These are phyloP conservation scores for Ilex paraguariensis DNA, from an alignment of 305 asterid species.

Conservation along the genomic window DNA sequence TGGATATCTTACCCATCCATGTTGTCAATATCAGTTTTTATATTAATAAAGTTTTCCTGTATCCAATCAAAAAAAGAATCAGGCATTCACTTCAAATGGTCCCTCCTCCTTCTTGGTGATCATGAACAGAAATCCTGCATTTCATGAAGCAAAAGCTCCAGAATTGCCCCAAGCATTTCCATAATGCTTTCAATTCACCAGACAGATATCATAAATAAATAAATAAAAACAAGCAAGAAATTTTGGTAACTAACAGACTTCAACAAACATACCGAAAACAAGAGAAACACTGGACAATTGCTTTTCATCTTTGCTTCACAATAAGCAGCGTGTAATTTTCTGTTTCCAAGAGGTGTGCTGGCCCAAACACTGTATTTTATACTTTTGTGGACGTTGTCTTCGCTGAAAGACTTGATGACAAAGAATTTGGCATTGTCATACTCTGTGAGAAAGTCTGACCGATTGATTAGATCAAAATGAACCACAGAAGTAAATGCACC, in stretches of 20 bases:
- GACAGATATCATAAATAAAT: no score
- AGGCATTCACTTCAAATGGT: no score
- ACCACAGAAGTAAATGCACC: conserved; percentile 53
- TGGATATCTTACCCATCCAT: no score
- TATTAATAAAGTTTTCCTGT: no score
- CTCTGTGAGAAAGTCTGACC: conserved; percentile 65
- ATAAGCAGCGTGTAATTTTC: conserved; percentile 91
- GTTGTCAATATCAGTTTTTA: no score
- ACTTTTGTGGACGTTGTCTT: conserved; percentile 94
- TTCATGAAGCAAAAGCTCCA: no score
- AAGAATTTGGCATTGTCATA: conserved; percentile 75
- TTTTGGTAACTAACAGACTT: background rate
- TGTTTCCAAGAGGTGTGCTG: conserved; percentile 94
- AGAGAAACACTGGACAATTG: conserved; percentile 72
- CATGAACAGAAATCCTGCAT: no score
- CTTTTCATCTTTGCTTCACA: conserved; percentile 61
- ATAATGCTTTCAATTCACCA: no score
- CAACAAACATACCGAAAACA: conserved; percentile 70
- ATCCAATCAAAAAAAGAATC: no score
- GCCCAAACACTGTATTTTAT: conserved; percentile 93
- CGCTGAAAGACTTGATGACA: conserved; percentile 95
- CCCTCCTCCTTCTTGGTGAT: no score
- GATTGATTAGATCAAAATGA: conserved; percentile 51
- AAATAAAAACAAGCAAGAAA: no score
- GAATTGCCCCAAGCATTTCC: no score